These are phyloP conservation scores for Penicillium cinerascens DNA, from an alignment of 495 filamentous ascomycete species.

Conservation along the genomic window DNA sequence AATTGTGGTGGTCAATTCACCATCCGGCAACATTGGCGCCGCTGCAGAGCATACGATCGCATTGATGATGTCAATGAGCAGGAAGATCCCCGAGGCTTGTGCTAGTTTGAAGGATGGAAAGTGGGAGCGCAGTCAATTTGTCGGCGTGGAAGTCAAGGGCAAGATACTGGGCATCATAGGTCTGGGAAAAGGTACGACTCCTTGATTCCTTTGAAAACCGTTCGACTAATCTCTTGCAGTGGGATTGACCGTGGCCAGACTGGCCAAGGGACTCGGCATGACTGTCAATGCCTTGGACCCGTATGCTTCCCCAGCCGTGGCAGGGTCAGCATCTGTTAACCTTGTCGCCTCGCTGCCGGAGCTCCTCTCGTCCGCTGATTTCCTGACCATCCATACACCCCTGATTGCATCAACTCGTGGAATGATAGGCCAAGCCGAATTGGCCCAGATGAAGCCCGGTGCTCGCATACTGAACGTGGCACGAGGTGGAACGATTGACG, in stretches of 20 bases:
- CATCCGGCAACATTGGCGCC: constrained; percentile 65
- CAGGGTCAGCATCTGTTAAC: constrained; percentile 53
- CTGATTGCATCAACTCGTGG: constrained; percentile 66
- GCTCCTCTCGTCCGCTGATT: constrained; percentile 60
- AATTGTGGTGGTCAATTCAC: constrained; percentile 69
- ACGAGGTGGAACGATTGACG: constrained; percentile 72
- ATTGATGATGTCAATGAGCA: constrained; percentile 60
- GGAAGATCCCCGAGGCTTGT: constrained; percentile 61
- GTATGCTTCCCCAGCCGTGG: constrained; percentile 60
- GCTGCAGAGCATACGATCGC: constrained; percentile 69
- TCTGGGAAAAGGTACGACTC: constrained; percentile 57
- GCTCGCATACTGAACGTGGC: constrained; percentile 68
- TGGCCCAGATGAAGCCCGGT: constrained; percentile 64
- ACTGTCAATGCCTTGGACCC: constrained; percentile 62
- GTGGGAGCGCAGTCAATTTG: constrained; percentile 67
- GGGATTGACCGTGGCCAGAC: constrained; percentile 64
- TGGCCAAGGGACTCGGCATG: constrained; percentile 69
- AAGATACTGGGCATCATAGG: constrained; percentile 67
- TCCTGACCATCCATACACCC: constrained; percentile 73
- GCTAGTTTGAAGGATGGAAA: constrained; percentile 55
- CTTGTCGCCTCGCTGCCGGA: constrained; percentile 50
- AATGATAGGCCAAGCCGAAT: constrained; percentile 57
- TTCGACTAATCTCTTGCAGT: constrained; percentile 35
- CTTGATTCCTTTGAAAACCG: neutral
- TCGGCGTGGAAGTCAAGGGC: constrained; percentile 66